phyloP scores from a whole-genome alignment of 2,329 filamentous ascomycete genomes.

The Cryphonectria japonica region DNA sequence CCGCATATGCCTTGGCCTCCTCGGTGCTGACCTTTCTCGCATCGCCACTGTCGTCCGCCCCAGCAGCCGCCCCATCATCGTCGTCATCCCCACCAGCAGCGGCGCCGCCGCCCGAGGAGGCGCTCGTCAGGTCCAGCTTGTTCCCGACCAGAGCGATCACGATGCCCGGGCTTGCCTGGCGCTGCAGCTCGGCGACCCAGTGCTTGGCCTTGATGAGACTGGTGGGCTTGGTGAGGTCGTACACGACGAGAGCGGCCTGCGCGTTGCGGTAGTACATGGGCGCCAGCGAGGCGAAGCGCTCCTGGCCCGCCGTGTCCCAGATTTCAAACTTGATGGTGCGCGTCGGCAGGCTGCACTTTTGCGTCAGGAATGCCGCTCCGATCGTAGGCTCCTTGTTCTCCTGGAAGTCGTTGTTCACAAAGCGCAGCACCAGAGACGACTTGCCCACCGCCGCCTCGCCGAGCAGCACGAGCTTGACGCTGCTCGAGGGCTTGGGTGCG shows the following conservation, averaged over 20 bases:
- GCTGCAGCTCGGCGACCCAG: conserved; percentile 97
- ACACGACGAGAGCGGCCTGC: conserved; percentile 95
- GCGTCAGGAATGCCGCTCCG: conserved; percentile 96
- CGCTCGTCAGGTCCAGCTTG: conserved; percentile 86
- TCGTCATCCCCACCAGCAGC: conserved; percentile 48
- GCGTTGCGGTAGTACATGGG: conserved; percentile 99
- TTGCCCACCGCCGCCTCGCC: conserved; percentile 98
- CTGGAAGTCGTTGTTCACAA: conserved; percentile 99
- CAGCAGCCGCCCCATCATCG: conserved; percentile 55
- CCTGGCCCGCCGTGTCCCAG: conserved; percentile 98
- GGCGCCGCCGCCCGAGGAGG: conserved; percentile 49
- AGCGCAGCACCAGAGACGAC: conserved; percentile 96
- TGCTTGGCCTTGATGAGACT: conserved; percentile 97
- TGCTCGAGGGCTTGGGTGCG: conserved; percentile 94
- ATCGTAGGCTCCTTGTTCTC: conserved; percentile 99
- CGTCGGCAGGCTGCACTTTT: conserved; percentile 95
- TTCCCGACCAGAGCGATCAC: conserved; percentile 97
- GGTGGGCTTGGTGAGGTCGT: conserved; percentile 96
- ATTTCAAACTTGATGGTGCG: conserved; percentile 94
- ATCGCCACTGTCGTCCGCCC: conserved; percentile 64
- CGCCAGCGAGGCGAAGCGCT: conserved; percentile 93
- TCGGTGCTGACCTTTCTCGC: conserved; percentile 88
- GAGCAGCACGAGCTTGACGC: conserved; percentile 97
- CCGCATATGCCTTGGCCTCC: conserved; percentile 90
- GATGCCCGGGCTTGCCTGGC: conserved; percentile 93